Base-by-base conservation (phyloP, 495 filamentous ascomycete genomes). In the Aspergillus campestris region DNA sequence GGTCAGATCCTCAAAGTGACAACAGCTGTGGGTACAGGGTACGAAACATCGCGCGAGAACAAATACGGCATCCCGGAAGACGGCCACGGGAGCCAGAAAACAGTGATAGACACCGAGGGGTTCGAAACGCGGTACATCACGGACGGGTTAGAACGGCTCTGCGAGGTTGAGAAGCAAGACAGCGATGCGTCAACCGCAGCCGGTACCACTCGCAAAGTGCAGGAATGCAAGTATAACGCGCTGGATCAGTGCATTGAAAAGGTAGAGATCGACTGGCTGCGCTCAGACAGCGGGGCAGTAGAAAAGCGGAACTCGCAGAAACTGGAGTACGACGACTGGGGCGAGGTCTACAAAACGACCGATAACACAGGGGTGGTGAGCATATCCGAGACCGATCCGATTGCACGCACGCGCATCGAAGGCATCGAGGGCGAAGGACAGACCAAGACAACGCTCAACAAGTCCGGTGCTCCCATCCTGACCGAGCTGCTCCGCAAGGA, bases 311-410 rank as follows among this genome's bases (percentile, higher is more conserved):
- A 8, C 5, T 29, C 14, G 0, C 28, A 14, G 3, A 0, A n/a
- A 5, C 11, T 44, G 28, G 34, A 38, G 13, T 49, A 49, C 34
- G 47, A 49, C 15, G 29, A 44, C 34, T 49, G 47, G 47, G 47
- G 40, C 0, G 9, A 44, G n/a, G 13, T 44, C 6, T 39, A 3
- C n/a, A 27, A 32, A 31, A 11, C 29, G 2, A 41, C 31, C 1
- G 15, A 35, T 3, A 47, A 14, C 37, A 47, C 10, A n/a, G 45
- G 45, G 3, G 30, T 33, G 3, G 33, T 43, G 6, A 32, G 24
- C 6, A 15, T 38, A 7, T 31, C 27, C 1, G 12, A 12, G 7
- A 44, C 34, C 0, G 47, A 49, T 10, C 47, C 47, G 3, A 49
- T 49, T 8, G 8, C 7, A 14, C 11, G 39, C 13, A 49, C 41